Conservation (phyloP, 2,329 filamentous ascomycete genomes). For the Exophiala aquamarina region DNA sequence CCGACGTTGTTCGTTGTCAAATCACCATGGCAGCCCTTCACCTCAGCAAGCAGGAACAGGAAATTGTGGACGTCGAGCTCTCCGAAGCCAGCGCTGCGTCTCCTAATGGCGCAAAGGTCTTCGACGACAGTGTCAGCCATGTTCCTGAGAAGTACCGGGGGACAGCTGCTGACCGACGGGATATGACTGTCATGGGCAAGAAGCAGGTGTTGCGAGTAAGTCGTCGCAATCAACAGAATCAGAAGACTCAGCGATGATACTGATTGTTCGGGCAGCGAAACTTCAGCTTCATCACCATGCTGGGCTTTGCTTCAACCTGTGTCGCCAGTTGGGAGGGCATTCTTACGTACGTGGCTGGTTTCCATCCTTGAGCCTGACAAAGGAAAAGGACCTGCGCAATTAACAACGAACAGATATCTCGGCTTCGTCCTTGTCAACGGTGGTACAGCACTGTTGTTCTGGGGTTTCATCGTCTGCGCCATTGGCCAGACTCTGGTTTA, state of each 20-base stretch:
- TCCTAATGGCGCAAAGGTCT: too few species aligned
- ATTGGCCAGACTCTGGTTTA: constrained; percentile 35
- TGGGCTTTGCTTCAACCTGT: constrained; percentile 43
- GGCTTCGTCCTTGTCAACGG: constrained; percentile 40
- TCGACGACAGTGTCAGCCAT: background rate
- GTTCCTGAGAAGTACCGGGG: constrained; percentile 34
- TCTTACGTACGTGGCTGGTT: constrained; percentile 34
- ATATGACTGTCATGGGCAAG: constrained; percentile 23
- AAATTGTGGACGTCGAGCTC: background rate
- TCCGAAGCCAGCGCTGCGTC: too few species aligned
- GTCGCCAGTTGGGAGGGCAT: constrained; percentile 44
- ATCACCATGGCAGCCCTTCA: constrained; percentile 1
- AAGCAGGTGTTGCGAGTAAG: constrained; percentile 17
- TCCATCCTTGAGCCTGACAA: background rate
- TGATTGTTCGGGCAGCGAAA: constrained; percentile 42
- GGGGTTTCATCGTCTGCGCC: constrained; percentile 50
- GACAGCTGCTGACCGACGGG: constrained; percentile 11
- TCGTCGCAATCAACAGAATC: constrained; percentile 33
- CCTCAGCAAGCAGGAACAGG: background rate
- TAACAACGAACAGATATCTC: background rate
- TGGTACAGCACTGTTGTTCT: constrained; percentile 54
- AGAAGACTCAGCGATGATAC: constrained; percentile 34
- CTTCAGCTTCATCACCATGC: constrained; percentile 46
- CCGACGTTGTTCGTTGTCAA: too few species aligned
- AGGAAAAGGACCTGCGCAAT: background rate